Evolutionary conservation across 106 monocot species (phyloP), one percentile per base, ranked within the genome.

Genomic region (Posidonia australis): DNA sequence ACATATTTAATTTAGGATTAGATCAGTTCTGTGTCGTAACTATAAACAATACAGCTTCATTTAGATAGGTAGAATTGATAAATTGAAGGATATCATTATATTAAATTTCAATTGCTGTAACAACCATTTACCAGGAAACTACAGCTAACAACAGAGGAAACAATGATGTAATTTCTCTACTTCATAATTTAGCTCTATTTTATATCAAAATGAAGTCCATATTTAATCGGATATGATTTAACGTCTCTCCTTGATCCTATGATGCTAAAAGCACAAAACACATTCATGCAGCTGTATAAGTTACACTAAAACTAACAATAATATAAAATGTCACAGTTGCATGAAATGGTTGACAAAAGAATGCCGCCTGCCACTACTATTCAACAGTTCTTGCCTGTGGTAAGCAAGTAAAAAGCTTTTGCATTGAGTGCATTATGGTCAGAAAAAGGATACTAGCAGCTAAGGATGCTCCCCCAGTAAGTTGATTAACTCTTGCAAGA

Each of bases 391-490:
- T n/a, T 36, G 36, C 2, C 36, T 36, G 36, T 7, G 7, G 2
- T 36, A 36, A 36, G 36, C 5, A 36, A 36, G 2, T 36, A 36
- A 36, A 7, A 36, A 36, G 36, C 36, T 36, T 36, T 7, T 36
- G 36, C 36, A 36, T 36, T 36, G 36, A 2, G 7, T 36, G 36
- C 36, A 49, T 49, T 49, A 9, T 49, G n/a, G n/a, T n/a, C n/a
- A n/a, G n/a, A 0, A 49, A 57, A 67, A 91, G 91, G 98, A 98
- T 98, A 91, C 98, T 98, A 49, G 98, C 87, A 70, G 68, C 61
- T 58, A 98, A 75, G 21, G 98, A 91, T 70, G 80, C 90, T 60
- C 98, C 91, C 44, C 77, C 78, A 70, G 98, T 91, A 16, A 98
- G 75, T 53, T 87, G 78, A 75, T 85, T 98, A 22, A 98, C 91